phyloP scores from a whole-genome alignment of 257 asterid genomes.

The Solanum chiquidenum region DNA sequence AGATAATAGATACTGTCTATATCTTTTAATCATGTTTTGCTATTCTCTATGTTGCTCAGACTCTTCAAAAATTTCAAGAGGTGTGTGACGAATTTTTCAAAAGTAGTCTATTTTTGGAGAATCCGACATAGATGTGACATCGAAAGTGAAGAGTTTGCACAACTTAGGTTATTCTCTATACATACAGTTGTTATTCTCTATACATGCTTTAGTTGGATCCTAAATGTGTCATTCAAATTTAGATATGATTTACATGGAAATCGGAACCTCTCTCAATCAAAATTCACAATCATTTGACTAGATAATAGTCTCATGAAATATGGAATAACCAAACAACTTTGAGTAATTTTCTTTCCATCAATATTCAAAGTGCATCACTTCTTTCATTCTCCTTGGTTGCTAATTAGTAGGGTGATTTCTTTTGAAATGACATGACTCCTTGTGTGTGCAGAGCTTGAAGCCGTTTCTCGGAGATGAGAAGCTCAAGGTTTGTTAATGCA shows the following conservation, averaged over 20 bases:
- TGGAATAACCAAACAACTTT: not conserved
- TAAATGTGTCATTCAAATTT: not conserved
- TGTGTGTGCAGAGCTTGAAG: constrained; percentile 68
- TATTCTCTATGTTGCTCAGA: too few species aligned
- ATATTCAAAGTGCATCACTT: not conserved
- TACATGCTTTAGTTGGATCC: too few species aligned
- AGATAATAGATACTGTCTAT: too few species aligned
- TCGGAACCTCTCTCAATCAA: not conserved
- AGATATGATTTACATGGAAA: not conserved
- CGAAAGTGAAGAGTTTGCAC: too few species aligned
- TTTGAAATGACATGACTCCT: not conserved
- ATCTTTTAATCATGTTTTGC: too few species aligned
- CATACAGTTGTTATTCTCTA: too few species aligned
- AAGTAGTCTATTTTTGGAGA: too few species aligned
- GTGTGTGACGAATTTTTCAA: too few species aligned
- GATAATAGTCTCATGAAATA: not conserved
- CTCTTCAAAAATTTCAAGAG: too few species aligned
- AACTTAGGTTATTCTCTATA: too few species aligned
- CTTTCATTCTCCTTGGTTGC: not conserved
- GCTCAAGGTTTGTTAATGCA: constrained; percentile 50
- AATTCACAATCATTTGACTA: not conserved
- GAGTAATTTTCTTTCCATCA: not conserved
- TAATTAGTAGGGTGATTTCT: not conserved
- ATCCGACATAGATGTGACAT: too few species aligned
- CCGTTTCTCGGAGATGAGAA: constrained; percentile 73